Evolutionary conservation across 768 basidiomycete genomes (phyloP), one percentile per base, ranked within the genome.

Genomic region (Tylopilus cervinicoccineus): DNA sequence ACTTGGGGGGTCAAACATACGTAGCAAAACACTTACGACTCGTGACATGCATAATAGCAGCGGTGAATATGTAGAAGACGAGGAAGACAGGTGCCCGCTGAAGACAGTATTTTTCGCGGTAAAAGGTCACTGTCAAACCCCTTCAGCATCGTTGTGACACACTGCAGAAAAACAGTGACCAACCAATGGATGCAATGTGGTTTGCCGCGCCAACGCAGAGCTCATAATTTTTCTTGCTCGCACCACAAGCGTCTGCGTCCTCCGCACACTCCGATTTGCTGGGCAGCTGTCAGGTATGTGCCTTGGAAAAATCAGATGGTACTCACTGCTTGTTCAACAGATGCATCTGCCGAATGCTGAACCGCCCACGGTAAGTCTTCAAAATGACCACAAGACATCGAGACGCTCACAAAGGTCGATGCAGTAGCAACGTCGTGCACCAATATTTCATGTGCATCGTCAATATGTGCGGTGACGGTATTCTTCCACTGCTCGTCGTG

Each of bases 361-460:
- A 51, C 38, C 6, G 7, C 4, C 6, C 26, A 17, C 6, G 13
- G 17, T 61, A n/a, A 59, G 37, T 19, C 46, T 13, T 22, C 27
- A 26, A 42, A 43, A 48, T 20, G 43, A 38, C 33, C 29, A 26
- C 16, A 40, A 34, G 43, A 29, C 17, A 6, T 43, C 19, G 17
- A 12, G 48, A 29, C 20, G 72, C 85, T 69, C 63, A 88, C 86
- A 89, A 89, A 11, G 88, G 88, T 16, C 88, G 78, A 63, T 90
- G 87, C 42, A 90, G 67, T 24, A 91, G 61, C 27, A 91, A 62
- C 20, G 83, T 80, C 11, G 86, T 79, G 60, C 85, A 87, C 88
- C 88, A 91, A 59, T 89, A 90, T 58, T 88, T 84, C 86, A 90
- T 85, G 60, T 90, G 88, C 42, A 91, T 69, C 33, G 84, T 85